phyloP scores from a whole-genome alignment of 371 early-diverging fungal species.

The Mucor irregularis region DNA sequence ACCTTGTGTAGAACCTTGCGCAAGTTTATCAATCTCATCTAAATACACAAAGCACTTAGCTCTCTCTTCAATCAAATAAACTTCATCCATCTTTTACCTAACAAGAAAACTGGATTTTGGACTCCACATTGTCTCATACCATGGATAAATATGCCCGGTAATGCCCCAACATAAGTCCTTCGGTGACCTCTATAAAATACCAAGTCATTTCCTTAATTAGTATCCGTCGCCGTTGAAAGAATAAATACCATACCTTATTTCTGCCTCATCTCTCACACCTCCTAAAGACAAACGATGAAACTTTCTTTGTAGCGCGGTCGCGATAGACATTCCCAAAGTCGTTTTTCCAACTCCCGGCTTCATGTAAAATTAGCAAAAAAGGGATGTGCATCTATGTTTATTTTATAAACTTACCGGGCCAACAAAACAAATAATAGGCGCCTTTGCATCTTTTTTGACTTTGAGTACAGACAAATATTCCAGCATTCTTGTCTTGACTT shows the following conservation, averaged over 20 bases:
- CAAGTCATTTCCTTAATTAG: not conserved
- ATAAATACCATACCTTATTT: conserved; percentile 59
- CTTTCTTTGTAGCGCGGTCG: conserved; percentile 73
- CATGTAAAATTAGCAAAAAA: not conserved
- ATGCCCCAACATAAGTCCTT: conserved; percentile 86
- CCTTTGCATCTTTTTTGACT: conserved; percentile 67
- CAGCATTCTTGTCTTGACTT: conserved; percentile 81
- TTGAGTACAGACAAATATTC: conserved; percentile 85
- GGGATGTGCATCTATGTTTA: not conserved
- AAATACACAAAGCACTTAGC: not conserved
- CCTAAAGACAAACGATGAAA: conserved; percentile 86
- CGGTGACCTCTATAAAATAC: conserved; percentile 79
- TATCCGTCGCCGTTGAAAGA: not conserved
- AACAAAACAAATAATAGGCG: conserved; percentile 80
- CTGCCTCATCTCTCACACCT: conserved; percentile 88
- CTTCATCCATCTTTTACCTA: conserved; percentile 61
- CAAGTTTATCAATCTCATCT: conserved; percentile 90
- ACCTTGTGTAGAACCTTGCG: conserved; percentile 65
- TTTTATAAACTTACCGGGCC: conserved; percentile 51
- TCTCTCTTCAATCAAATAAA: not conserved
- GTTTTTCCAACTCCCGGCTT: conserved; percentile 86
- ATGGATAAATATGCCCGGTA: conserved; percentile 84
- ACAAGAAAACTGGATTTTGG: conserved; percentile 79
- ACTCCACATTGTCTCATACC: conserved; percentile 74
- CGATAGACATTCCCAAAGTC: conserved; percentile 76